Base-by-base conservation (phyloP, 179 eudicot species). In the Silene coronaria region DNA sequence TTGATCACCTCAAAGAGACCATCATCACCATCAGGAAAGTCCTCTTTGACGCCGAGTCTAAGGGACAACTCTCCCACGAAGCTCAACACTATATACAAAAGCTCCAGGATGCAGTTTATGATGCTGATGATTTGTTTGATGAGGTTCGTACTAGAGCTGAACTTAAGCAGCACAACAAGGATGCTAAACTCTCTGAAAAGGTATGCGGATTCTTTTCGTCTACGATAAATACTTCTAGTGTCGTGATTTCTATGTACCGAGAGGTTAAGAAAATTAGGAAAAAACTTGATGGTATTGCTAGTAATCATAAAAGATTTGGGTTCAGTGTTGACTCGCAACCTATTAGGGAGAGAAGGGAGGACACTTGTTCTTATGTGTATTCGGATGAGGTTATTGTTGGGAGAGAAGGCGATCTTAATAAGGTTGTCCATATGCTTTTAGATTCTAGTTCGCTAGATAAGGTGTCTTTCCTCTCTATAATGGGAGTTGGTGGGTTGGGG, bases 71-170 rank as follows among this genome's bases (percentile, higher is more conserved):
- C 21, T 16, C 69, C 19, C 7, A 28, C 9, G 46, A 65, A 28
- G 45, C 42, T 3, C 69, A 28, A 28, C 0, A 28, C 11, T 65
- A n/a, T 14, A 17, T 65, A 17, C 21, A 5, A 30, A 28, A 65
- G 11, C 69, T 65, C 11, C 13, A 28, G 23, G 69, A 65, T 5
- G 45, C 46, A 5, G 45, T 65, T 65, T 65, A 65, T 32, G 69
- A 65, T 1, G 69, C 69, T 16, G 69, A 65, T 65, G 69, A 65
- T 32, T 5, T 65, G n/a, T 28, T 65, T 5, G 69, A 65, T n/a
- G 38, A 65, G 9, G 30, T 65, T 16, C 42, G 4, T 3, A 16
- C 22, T 32, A 10, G 30, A 0, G 22, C 45, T 65, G 13, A 51
- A 6, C 57, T 51, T 51, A 51, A 51, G 19, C 57, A 28, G 21